Base-by-base conservation (phyloP, 306 rosid species). In the Castanea crenata region DNA sequence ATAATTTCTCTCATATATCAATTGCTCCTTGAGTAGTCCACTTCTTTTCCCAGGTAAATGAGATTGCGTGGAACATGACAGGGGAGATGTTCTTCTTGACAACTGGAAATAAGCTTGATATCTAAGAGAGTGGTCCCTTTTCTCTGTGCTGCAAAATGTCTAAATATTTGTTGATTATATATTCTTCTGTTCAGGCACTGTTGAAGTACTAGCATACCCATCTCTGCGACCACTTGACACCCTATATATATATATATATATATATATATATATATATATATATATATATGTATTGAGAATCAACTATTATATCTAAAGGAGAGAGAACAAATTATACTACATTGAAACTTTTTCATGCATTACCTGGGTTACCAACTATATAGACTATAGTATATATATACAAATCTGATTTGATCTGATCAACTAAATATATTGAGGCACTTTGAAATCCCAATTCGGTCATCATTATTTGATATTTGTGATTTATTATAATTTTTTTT, bases 31-130 rank as follows among this genome's bases (percentile, higher is more conserved):
- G 38, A 74, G 44, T 5, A 2, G 27, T 75, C 68, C 75, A 57
- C 23, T 69, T 55, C 35, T 23, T 65, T 80, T 59, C 73, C n/a
- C 82, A 94, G 99, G 97, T 94, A 35, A 94, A 94, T 84, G 99
- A 94, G 85, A 94, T 94, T 87, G 93, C 99, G 52, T 92, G 99
- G 99, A 92, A 91, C 88, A 92, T 90, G 93, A 91, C 92, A 3
- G 96, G 98, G 57, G 99, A 95, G 77, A 89, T 88, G 91, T 95
- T 95, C 82, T 91, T 92, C 69, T 80, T 95, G 83, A 95, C 99
- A 3, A 95, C 98, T 18, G 98, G 99, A 87, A 92, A 92, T 94
- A 85, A 86, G 87, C 21, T 74, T 76, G 75, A 70, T 70, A 63
- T 58, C 64, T 75, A 27, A 29, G 64, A 27, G 31, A 56, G 46